Evolutionary conservation across 768 basidiomycete genomes (phyloP), one percentile per base, ranked within the genome.

Genomic region (Podaxis pistillaris): DNA sequence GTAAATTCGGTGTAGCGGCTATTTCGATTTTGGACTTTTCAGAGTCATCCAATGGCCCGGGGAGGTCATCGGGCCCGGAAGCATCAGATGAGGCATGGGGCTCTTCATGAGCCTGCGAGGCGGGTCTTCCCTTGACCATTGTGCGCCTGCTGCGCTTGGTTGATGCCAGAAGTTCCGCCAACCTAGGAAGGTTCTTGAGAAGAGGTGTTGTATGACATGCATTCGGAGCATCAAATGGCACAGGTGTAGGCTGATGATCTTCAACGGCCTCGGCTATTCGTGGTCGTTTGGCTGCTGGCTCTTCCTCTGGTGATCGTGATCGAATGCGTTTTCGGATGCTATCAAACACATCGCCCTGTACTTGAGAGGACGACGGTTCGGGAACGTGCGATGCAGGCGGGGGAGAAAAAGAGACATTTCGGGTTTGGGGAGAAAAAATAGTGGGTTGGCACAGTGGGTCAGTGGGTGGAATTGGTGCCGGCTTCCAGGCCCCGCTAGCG

Each of bases 121-220:
- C 12, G 26, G 3, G 36, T 11, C 15, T 28, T 17, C 38, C 38
- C 36, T 40, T 59, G 13, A 47, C 74, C 68, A 40, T n/a, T 11
- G 33, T 15, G 17, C 12, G 28, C 44, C 51, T 50, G 17, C 30
- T 33, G n/a, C 38, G 49, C 38, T 73, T 74, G 13, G 78, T 72
- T 8, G 79, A 77, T 4, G 77, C 78, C 0, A 80, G 68, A 13
- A 81, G 74, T 49, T 78, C 78, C 1, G 72, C 76, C 50, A 77
- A 67, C 37, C 70, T 76, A n/a, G 74, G 80, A 26, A 76, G 61
- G 24, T 66, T 62, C 8, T 61, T 63, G 11, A 66, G 69, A 26
- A 68, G 65, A 2, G 69, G 70, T 7, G 62, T 69, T 7, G 65
- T 50, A 9, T 61, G 63, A n/a, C 24, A 46, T 22, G 19, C n/a